Conservation (phyloP, 768 basidiomycete genomes). For the Ramaria rubella region DNA sequence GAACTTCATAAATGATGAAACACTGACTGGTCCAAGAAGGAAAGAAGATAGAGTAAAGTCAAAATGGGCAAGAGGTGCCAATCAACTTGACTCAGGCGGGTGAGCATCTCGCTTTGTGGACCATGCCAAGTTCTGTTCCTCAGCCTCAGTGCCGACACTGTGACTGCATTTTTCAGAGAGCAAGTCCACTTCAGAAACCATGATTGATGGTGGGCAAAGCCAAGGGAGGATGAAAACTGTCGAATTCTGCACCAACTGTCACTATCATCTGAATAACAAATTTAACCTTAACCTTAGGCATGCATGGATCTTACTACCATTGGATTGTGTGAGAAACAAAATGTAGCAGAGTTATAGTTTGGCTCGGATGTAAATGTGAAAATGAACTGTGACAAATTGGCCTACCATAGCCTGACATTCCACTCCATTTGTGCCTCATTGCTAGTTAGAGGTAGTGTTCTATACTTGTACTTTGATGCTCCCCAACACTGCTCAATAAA, state of each 20-base stretch:
- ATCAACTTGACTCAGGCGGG: slow-evolving; percentile 2
- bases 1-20: neutral
- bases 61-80: slow-evolving; percentile 31
- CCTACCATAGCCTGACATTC: no score
- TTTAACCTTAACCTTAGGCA: no score
- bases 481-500: no score
- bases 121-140: neutral
- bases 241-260: neutral
- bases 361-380: no score
- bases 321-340: neutral
- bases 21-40: slow-evolving; percentile 35
- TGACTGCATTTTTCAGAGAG: neutral
- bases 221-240: neutral
- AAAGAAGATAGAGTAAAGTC: slow-evolving; percentile 34
- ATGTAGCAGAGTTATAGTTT: no score
- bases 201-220: neutral
- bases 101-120: neutral
- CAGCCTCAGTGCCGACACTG: neutral
- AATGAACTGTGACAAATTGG: no score
- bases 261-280: neutral
- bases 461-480: no score
- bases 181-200: neutral
- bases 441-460: no score
- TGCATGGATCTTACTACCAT: neutral
- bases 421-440: no score